Evolutionary conservation across 345 rosid species (phyloP), one percentile per base, ranked within the genome.

Genomic region (Barbarea vulgaris): DNA sequence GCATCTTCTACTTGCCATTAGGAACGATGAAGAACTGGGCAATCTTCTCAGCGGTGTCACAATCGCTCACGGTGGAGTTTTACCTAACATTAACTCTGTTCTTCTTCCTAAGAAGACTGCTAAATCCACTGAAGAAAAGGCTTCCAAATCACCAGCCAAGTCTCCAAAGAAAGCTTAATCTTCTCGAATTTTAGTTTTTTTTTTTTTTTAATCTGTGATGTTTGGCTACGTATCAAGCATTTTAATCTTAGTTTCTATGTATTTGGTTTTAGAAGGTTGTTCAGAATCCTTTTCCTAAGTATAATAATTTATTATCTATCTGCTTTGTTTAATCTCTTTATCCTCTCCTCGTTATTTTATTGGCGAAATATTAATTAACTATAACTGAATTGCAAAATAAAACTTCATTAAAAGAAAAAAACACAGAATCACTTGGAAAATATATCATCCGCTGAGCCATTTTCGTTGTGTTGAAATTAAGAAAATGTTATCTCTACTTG

Each of bases 11-110:
- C 75, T 90, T 33, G 93, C 96, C 0, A 85, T 90, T 3, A 85
- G 93, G 84, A 90, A 90, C 9, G 96, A 90, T 15, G 96, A 90
- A 66, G 96, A 90, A 54, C 83, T 88, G 9, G 93, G 93, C 1
- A 88, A 88, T 54, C 86, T 90, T 64, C 82, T 90, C 0, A 79
- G 87, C 1, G 93, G 91, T 7, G 96, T 90, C 41, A 90, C 96
- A 0, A 90, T 90, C 6, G 93, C 96, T 15, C 88, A 90, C 5
- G 93, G 96, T 19, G 96, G 96, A 24, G 96, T 90, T 0, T 80
- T 90, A 25, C 96, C 96, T 1, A 90, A 88, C 85, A 90, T 87
- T 39, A 78, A 91, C 85, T 83, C 91, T 0, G 81, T 91, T 44
- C 86, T 91, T 3, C 73, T 91, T n/a, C 97, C 97, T 0, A 89